phyloP scores from a whole-genome alignment of 176 grass and related monocot species.

The Triticum timopheevii region DNA sequence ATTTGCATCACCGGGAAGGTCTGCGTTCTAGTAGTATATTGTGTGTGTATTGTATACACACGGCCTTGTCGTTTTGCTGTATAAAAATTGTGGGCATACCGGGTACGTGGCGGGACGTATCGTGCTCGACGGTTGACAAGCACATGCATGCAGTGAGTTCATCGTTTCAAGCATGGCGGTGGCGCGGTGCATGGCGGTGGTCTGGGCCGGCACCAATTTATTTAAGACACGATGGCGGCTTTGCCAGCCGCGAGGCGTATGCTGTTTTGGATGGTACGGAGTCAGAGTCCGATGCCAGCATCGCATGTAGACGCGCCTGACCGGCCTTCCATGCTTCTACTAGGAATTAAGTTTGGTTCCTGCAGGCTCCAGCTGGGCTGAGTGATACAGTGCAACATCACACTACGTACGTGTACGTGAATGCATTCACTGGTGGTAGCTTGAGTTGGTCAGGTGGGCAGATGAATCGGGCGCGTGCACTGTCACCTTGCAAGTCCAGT shows the following conservation, averaged over 20 bases:
- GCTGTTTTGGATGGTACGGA: background rate
- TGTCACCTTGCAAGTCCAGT: background rate
- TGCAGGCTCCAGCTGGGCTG: background rate
- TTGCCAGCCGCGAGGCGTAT: background rate
- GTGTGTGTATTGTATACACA: background rate
- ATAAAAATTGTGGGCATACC: background rate
- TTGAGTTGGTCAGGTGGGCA: background rate
- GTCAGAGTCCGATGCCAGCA: background rate
- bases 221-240: background rate
- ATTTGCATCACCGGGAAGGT: no score
- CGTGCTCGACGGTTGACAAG: background rate
- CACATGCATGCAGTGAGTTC: background rate
- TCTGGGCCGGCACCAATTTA: background rate
- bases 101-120: constrained; percentile 4
- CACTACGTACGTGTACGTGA: background rate
- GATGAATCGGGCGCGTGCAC: background rate
- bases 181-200: background rate
- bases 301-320: background rate
- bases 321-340: no score
- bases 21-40: background rate
- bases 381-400: background rate
- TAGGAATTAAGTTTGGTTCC: background rate
- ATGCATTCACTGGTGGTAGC: background rate
- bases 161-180: background rate
- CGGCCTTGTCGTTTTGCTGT: constrained; percentile 2